These are phyloP conservation scores for Tetrastigma voinierianum DNA, from an alignment of 164 flowering plant genomes.

Conservation along the genomic window DNA sequence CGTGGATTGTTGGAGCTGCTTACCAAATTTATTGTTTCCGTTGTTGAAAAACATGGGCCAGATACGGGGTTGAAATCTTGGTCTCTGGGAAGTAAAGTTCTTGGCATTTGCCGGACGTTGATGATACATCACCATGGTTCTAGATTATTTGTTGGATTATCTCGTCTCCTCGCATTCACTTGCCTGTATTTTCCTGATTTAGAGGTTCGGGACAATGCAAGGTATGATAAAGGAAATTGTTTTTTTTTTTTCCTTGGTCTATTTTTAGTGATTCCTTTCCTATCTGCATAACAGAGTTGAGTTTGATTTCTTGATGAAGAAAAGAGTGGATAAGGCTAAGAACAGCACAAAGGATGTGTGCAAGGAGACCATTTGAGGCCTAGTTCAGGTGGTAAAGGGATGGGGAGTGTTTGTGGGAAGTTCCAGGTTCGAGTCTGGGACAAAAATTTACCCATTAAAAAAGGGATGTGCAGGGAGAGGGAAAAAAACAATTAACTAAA, in stretches of 20 bases:
- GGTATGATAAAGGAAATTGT: constrained; percentile 39
- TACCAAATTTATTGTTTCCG: constrained; percentile 52
- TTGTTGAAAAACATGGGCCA: constrained; percentile 71
- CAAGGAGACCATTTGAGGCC: too few species aligned
- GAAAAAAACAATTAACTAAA: neutral
- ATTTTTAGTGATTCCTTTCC: neutral
- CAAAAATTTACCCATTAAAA: too few species aligned
- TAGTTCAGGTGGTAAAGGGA: too few species aligned
- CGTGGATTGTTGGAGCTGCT: constrained; percentile 64
- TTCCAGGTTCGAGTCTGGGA: too few species aligned
- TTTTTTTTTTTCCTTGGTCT: neutral
- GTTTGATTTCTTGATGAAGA: too few species aligned
- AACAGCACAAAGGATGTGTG: neutral
- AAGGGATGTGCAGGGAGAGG: neutral
- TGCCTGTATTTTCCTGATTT: constrained; percentile 89
- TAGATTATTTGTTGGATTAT: constrained; percentile 63
- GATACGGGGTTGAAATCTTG: constrained; percentile 74
- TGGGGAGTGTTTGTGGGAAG: too few species aligned
- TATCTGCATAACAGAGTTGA: neutral
- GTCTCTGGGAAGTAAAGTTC: constrained; percentile 88
- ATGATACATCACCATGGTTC: constrained; percentile 79
- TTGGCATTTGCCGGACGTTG: constrained; percentile 83
- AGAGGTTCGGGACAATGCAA: constrained; percentile 96
- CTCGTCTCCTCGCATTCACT: constrained; percentile 74
- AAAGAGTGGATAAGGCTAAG: neutral